These are phyloP conservation scores for Phaeophleospora eucalypticola DNA, from an alignment of 2,329 filamentous ascomycete genomes.

Conservation along the genomic window DNA sequence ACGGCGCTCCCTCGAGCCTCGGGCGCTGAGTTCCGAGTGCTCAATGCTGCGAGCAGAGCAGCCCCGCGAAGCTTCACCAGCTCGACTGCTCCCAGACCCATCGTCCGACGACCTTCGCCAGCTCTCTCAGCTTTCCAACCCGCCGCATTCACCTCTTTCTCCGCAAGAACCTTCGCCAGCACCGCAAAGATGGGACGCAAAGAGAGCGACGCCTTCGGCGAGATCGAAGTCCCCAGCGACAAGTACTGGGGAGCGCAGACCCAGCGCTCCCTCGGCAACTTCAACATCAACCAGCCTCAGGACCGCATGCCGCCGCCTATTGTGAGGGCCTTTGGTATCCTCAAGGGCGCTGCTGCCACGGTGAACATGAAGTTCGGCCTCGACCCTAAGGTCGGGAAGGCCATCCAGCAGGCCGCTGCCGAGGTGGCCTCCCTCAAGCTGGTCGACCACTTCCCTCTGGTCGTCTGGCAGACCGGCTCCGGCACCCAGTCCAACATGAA, in stretches of 20 bases:
- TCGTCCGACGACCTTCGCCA: constrained; percentile 1
- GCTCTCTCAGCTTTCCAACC: background rate
- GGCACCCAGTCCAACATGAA: constrained; percentile 99
- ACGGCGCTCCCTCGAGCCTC: constrained; percentile 15
- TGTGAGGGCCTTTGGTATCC: constrained; percentile 87
- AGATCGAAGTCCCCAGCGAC: constrained; percentile 88
- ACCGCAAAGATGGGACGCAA: constrained; percentile 51
- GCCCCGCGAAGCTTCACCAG: constrained; percentile 10
- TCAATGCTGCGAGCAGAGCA: constrained; percentile 9
- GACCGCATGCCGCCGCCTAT: constrained; percentile 96
- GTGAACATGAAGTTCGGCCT: constrained; percentile 96
- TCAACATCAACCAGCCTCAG: constrained; percentile 98
- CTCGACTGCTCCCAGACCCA: constrained; percentile 2
- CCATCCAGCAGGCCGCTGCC: constrained; percentile 88
- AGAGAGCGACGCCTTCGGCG: constrained; percentile 96
- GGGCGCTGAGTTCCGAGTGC: constrained; percentile 6
- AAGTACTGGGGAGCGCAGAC: constrained; percentile 96
- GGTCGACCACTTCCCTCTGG: constrained; percentile 93
- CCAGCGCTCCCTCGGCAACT: constrained; percentile 92
- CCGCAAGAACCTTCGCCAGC: constrained; percentile 28
- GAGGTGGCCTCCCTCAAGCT: constrained; percentile 94
- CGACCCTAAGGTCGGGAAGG: constrained; percentile 81
- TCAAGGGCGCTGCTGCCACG: constrained; percentile 92
- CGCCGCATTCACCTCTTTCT: background rate
- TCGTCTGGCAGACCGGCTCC: constrained; percentile 98